A percentile compares a stretch with the other conserved stretches of the same genome.
phyloP scores from a whole-genome alignment of 2,329 filamentous ascomycete genomes.

The Trichoderma brevicompactum region DNA sequence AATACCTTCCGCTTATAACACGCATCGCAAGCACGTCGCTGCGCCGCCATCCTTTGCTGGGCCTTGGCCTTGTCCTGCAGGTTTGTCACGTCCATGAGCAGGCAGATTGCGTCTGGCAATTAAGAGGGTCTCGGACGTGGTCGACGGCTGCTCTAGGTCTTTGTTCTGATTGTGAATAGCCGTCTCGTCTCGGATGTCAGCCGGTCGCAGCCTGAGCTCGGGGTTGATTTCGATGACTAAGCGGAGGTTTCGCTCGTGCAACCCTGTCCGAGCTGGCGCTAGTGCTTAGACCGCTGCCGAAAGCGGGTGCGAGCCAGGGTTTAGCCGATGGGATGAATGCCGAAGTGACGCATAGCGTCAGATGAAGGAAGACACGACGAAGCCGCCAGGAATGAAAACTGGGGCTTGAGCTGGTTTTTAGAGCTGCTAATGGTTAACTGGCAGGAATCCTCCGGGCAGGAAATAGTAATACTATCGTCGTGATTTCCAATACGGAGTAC shows the following conservation, averaged over 20 bases:
- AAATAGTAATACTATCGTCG: background rate
- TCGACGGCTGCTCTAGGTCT: background rate
- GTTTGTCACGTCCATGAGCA: background rate
- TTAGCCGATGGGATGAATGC: background rate
- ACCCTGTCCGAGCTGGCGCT: conserved; percentile 21
- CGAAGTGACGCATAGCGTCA: conserved; percentile 13
- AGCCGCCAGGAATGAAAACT: too few relatives aligned
- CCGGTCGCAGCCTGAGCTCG: conserved; percentile 2
- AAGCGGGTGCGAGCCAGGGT: conserved; percentile 1
- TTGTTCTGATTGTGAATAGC: background rate
- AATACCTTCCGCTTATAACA: conserved; percentile 55
- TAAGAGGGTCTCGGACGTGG: conserved; percentile 12
- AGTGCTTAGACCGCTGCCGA: background rate
- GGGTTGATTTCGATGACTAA: background rate
- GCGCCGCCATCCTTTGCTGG: conserved; percentile 27
- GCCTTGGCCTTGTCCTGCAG: background rate
- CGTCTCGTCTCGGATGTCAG: background rate
- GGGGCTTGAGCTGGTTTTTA: too few relatives aligned
- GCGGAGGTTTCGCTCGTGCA: conserved; percentile 20
- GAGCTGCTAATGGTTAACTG: background rate
- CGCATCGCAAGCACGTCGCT: conserved; percentile 50
- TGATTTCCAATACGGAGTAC: conserved; percentile 1
- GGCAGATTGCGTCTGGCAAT: background rate
- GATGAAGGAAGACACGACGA: background rate
- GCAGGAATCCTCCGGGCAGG: background rate